Percentiles rank a stretch among this genome's conserved stretches.
These are phyloP conservation scores for Dactylonectria estremocensis DNA, from an alignment of 2,329 filamentous ascomycete genomes.

Conservation along the genomic window DNA sequence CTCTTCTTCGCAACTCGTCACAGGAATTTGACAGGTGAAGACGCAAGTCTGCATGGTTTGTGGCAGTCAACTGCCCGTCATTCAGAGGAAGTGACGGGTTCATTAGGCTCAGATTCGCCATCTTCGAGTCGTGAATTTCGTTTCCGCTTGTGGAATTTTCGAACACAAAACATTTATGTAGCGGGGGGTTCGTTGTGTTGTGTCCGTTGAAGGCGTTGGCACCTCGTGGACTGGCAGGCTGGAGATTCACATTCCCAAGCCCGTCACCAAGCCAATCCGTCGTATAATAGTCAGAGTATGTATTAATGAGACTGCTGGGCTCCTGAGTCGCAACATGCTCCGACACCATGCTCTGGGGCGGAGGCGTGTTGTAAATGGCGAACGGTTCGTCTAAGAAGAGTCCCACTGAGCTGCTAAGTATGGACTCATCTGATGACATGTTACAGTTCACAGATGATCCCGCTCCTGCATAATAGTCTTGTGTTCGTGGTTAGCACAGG, in stretches of 20 bases:
- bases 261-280: background rate
- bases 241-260: background rate
- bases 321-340: background rate
- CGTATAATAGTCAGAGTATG: background rate
- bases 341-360: no score
- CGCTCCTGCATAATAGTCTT: background rate
- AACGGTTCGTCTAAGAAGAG: no score
- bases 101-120: background rate
- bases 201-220: background rate
- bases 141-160: background rate
- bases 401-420: background rate
- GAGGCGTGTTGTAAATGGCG: background rate
- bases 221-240: background rate
- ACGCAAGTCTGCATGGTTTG: background rate
- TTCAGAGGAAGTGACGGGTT: background rate
- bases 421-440: background rate
- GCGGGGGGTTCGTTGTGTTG: background rate
- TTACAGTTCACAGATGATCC: background rate
- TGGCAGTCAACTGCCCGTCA: background rate
- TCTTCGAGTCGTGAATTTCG: background rate
- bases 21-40: background rate
- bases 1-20: background rate
- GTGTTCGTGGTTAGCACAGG: no score
- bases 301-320: background rate
- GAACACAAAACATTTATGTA: background rate